Percentiles rank a stretch among this genome's conserved stretches.
phyloP scores from a whole-genome alignment of 2,329 filamentous ascomycete genomes.

The Colletotrichum lindemuthianum region DNA sequence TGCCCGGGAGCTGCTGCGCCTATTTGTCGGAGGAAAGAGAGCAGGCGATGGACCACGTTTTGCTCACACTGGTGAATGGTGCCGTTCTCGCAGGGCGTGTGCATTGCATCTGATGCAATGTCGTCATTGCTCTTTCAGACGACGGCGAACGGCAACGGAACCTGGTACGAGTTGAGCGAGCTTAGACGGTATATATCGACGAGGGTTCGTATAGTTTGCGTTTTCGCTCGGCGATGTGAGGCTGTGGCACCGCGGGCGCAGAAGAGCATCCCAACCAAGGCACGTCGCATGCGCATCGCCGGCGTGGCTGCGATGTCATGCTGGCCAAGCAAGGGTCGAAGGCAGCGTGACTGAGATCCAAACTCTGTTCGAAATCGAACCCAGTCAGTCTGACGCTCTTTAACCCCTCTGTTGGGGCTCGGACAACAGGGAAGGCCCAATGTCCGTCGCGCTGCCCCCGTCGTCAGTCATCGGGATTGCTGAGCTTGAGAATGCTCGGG shows the following conservation, averaged over 20 bases:
- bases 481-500: neutral
- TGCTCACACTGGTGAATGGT: neutral
- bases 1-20: slow-evolving; percentile 25
- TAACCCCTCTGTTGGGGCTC: neutral
- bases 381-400: neutral
- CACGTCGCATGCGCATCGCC: neutral
- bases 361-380: slow-evolving; percentile 12
- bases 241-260: slow-evolving; percentile 23
- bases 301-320: neutral
- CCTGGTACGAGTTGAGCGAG: neutral
- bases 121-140: slow-evolving; percentile 3
- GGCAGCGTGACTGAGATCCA: slow-evolving; percentile 16
- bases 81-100: neutral
- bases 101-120: neutral
- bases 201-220: slow-evolving; percentile 14
- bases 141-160: neutral
- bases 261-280: neutral
- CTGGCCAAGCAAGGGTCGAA: slow-evolving; percentile 10
- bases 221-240: slow-evolving; percentile 16
- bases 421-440: neutral
- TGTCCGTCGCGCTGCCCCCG: neutral
- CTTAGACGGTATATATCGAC: neutral
- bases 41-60: neutral
- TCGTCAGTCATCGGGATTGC: neutral
- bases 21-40: slow-evolving; percentile 1